These are phyloP conservation scores for Rhizophagus clarus DNA, from an alignment of 192 early-diverging fungal species.

Conservation along the genomic window DNA sequence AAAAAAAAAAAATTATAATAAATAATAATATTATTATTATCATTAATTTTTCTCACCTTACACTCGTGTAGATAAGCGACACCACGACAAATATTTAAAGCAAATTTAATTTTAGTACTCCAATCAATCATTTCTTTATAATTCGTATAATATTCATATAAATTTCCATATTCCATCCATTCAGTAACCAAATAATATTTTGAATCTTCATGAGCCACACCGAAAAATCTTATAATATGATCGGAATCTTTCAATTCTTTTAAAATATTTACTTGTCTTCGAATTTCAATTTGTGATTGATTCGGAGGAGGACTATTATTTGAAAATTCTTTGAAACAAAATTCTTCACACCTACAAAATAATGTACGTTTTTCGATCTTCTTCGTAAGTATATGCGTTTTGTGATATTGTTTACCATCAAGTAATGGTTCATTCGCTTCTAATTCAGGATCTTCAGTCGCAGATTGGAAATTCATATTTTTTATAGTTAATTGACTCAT, in stretches of 20 bases:
- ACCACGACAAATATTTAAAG: slow-evolving; percentile 37
- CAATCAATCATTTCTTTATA: background rate
- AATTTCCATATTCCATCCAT: slow-evolving; percentile 40
- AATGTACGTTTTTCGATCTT: too few relatives aligned
- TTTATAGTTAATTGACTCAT: too few relatives aligned
- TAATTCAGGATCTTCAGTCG: too few relatives aligned
- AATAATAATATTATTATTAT: too few relatives aligned
- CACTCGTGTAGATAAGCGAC: slow-evolving; percentile 39
- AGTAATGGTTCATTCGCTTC: too few relatives aligned
- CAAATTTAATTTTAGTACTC: background rate
- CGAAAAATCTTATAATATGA: slow-evolving; percentile 16
- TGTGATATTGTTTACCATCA: too few relatives aligned
- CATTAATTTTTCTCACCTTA: background rate
- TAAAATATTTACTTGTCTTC: background rate
- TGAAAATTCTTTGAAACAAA: too few relatives aligned
- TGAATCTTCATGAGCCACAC: slow-evolving; percentile 23
- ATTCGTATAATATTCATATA: slow-evolving; percentile 38
- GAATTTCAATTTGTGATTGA: background rate
- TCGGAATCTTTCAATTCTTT: slow-evolving; percentile 4
- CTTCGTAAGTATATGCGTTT: too few relatives aligned
- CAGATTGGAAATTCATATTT: too few relatives aligned
- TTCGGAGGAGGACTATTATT: too few relatives aligned
- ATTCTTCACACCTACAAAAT: too few relatives aligned
- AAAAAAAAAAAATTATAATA: too few relatives aligned
- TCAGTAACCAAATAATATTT: slow-evolving; percentile 42